Conservation (phyloP, 495 filamentous ascomycete species). For the Penicillium pulvis region DNA sequence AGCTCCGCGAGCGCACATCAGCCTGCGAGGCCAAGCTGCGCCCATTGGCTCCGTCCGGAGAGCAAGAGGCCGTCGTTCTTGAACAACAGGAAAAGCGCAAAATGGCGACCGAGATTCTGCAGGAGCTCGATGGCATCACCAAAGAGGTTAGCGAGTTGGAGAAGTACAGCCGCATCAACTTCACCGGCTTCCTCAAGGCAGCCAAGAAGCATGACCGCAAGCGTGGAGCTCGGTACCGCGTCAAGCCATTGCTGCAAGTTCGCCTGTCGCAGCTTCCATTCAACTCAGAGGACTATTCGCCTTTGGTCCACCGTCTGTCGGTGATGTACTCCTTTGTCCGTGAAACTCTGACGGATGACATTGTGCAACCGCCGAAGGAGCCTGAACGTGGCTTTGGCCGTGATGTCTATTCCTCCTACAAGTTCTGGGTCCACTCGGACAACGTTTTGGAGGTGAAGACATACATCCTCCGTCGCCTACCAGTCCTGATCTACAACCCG, state of each 20-base stretch:
- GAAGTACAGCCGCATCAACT: conserved; percentile 94
- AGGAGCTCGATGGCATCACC: conserved; percentile 82
- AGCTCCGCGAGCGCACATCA: conserved; percentile 66
- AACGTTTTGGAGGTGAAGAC: conserved; percentile 97
- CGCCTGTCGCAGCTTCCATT: conserved; percentile 84
- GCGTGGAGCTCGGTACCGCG: conserved; percentile 77
- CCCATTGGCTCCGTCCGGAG: conserved; percentile 39
- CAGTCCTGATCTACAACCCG: conserved; percentile 90
- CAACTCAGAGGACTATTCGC: conserved; percentile 93
- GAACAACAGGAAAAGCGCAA: conserved; percentile 47
- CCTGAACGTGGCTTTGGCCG: conserved; percentile 46
- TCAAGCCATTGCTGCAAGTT: conserved; percentile 87
- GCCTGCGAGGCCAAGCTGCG: conserved; percentile 57
- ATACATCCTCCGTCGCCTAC: conserved; percentile 83
- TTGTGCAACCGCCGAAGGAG: conserved; percentile 42
- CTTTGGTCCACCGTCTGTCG: conserved; percentile 81
- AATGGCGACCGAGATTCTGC: conserved; percentile 67
- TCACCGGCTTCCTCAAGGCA: conserved; percentile 96
- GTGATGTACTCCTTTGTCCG: conserved; percentile 94
- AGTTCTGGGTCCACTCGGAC: conserved; percentile 97
- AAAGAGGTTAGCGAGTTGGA: conserved; percentile 91
- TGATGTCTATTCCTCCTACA: conserved; percentile 84
- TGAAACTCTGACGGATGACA: conserved; percentile 67
- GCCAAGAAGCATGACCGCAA: conserved; percentile 98
- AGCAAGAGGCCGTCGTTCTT: conserved; percentile 30